A percentile compares a stretch with the other conserved stretches of the same genome.
Evolutionary conservation across 106 monocot genomes (phyloP).

Genomic region (Amphibolis antarctica): DNA sequence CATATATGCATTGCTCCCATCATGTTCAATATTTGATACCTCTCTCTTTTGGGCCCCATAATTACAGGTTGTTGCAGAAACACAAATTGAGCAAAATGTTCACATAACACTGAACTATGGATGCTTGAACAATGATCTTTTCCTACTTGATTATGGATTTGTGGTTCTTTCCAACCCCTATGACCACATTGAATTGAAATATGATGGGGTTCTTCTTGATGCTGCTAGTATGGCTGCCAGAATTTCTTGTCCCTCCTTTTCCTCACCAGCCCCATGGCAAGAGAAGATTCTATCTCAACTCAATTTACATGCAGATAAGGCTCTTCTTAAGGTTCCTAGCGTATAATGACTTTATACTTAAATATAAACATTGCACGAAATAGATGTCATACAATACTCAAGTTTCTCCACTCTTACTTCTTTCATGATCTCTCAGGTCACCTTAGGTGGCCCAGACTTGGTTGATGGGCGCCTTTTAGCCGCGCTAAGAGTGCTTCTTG

Average conservation of each 20-base stretch:
- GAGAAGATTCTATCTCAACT: constrained; percentile 58
- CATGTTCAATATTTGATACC: too few species aligned
- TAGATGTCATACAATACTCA: neutral
- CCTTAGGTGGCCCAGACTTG: constrained; percentile 55
- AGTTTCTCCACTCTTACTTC: neutral
- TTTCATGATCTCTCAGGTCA: constrained; percentile 36
- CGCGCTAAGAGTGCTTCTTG: constrained; percentile 59
- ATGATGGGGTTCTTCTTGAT: constrained; percentile 79
- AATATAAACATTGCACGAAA: too few species aligned
- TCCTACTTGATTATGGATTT: constrained; percentile 98
- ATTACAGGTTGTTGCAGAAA: constrained; percentile 62
- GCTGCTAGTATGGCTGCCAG: constrained; percentile 79
- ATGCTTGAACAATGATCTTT: constrained; percentile 71
- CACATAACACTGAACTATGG: constrained; percentile 81
- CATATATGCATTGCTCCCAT: too few species aligned
- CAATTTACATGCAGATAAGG: constrained; percentile 56
- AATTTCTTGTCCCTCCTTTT: constrained; percentile 59
- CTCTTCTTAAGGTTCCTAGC: constrained; percentile 61
- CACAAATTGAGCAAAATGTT: constrained; percentile 37
- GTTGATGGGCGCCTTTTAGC: constrained; percentile 85
- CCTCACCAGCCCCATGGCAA: constrained; percentile 79
- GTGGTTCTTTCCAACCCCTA: constrained; percentile 65
- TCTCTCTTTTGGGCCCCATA: neutral
- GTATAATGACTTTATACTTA: too few species aligned
- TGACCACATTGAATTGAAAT: constrained; percentile 67